These are phyloP conservation scores for Ustilaginoidea virens DNA, from an alignment of 2,329 filamentous ascomycete genomes.

Conservation along the genomic window DNA sequence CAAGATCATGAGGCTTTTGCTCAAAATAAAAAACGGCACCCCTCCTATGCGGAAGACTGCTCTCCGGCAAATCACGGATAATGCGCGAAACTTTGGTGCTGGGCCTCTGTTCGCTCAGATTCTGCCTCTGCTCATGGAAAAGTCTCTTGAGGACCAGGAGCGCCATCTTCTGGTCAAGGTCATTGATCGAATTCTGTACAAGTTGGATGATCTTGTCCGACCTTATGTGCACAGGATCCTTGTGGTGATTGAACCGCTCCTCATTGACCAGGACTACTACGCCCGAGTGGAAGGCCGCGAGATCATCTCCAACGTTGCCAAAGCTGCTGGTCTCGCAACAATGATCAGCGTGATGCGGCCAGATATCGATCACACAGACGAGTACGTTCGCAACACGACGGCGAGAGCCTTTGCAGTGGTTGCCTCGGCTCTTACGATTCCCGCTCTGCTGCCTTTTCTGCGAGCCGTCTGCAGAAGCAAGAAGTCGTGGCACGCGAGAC, in stretches of 20 bases:
- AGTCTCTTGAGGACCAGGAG: conserved; percentile 92
- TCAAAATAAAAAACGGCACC: conserved; percentile 99
- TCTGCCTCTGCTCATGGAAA: conserved; percentile 92
- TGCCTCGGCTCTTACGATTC: conserved; percentile 88
- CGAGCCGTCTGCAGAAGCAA: conserved; percentile 93
- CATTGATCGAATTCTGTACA: conserved; percentile 96
- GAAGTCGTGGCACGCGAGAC: conserved; percentile 96
- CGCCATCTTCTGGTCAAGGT: conserved; percentile 97
- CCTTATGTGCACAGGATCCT: conserved; percentile 97
- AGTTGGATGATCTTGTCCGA: conserved; percentile 88
- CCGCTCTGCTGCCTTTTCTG: conserved; percentile 85
- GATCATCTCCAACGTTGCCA: conserved; percentile 95
- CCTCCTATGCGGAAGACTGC: conserved; percentile 98
- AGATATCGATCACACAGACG: conserved; percentile 95
- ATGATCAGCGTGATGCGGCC: conserved; percentile 99
- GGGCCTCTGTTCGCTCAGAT: conserved; percentile 95
- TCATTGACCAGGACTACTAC: conserved; percentile 99
- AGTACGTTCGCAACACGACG: conserved; percentile 96
- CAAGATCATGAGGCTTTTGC: conserved; percentile 91
- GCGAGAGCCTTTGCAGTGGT: conserved; percentile 95
- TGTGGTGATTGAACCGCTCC: conserved; percentile 95
- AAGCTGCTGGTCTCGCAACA: conserved; percentile 88
- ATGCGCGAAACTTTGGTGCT: conserved; percentile 89
- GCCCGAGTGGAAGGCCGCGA: conserved; percentile 94
- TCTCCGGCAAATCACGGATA: conserved; percentile 90